Evolutionary conservation across 2,329 filamentous ascomycete species (phyloP).

Genomic region (Nigrospora oryzae): DNA sequence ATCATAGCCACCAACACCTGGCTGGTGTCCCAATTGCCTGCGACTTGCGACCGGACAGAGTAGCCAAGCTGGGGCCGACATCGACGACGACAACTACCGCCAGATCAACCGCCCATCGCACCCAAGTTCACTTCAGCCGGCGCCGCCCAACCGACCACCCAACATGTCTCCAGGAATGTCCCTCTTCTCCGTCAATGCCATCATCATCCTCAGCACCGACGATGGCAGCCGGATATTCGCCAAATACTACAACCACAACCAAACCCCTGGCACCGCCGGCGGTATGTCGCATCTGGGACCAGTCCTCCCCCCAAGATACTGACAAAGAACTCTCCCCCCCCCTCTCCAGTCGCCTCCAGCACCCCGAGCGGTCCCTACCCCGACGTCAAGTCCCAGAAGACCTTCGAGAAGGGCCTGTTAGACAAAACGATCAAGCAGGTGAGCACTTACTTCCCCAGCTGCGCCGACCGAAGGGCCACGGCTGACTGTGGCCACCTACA

Average conservation of each 20-base stretch:
- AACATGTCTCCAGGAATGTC: conserved; percentile 67
- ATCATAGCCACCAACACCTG: no score
- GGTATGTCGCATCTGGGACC: conserved; percentile 6
- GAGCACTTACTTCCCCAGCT: background rate
- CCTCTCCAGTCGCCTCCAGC: conserved; percentile 25
- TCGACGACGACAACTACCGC: no score
- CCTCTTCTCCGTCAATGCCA: conserved; percentile 67
- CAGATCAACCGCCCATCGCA: no score
- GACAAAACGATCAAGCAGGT: conserved; percentile 90
- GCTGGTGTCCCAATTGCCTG: no score
- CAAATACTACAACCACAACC: conserved; percentile 55
- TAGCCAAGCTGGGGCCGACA: no score
- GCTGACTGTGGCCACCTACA: background rate
- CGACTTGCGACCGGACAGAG: no score
- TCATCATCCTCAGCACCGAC: conserved; percentile 73
- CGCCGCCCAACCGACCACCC: background rate
- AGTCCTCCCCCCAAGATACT: conserved; percentile 2
- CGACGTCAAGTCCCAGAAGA: conserved; percentile 86
- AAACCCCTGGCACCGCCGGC: conserved; percentile 20
- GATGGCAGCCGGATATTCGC: conserved; percentile 87
- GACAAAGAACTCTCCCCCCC: conserved; percentile 2
- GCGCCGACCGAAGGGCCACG: background rate
- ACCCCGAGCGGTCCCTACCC: conserved; percentile 68
- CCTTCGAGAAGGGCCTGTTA: conserved; percentile 91
- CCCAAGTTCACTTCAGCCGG: background rate